Evolutionary conservation across 108 stramenopile genomes (phyloP).

Genomic region (Nitzschia putrida): DNA sequence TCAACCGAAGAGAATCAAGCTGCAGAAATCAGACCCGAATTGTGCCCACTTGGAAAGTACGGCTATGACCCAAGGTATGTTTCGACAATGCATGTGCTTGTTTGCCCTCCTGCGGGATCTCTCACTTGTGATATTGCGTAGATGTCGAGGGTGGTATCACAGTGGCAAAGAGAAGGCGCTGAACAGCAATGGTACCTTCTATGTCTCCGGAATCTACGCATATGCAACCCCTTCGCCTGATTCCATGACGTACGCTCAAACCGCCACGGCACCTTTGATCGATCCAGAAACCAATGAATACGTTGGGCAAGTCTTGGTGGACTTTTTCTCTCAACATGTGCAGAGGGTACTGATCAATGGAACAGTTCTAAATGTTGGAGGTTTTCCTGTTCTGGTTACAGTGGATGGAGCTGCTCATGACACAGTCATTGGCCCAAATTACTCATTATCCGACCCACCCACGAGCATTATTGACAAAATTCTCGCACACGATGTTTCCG

Average conservation of each 20-base stretch:
- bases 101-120: background rate
- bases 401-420: constrained; percentile 18
- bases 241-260: constrained; percentile 16
- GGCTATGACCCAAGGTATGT: constrained; percentile 50
- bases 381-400: constrained; percentile 22
- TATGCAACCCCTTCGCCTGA: constrained; percentile 1
- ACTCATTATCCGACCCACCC: constrained; percentile 11
- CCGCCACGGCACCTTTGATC: constrained; percentile 23
- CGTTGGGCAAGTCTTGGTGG: constrained; percentile 17
- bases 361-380: constrained; percentile 6
- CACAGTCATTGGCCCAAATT: constrained; percentile 20
- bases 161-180: constrained; percentile 5
- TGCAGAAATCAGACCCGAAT: constrained; percentile 30
- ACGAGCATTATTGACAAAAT: constrained; percentile 17
- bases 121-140: background rate
- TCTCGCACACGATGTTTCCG: constrained; percentile 9
- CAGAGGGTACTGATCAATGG: background rate
- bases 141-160: constrained; percentile 40
- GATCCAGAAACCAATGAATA: constrained; percentile 18
- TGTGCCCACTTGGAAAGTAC: constrained; percentile 55
- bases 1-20: constrained; percentile 40
- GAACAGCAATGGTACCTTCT: background rate
- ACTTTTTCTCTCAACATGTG: constrained; percentile 3
- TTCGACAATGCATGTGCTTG: background rate
- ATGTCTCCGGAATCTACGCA: constrained; percentile 25